Conservation (phyloP, 257 asterid genomes). For the Penstemon davidsonii region DNA sequence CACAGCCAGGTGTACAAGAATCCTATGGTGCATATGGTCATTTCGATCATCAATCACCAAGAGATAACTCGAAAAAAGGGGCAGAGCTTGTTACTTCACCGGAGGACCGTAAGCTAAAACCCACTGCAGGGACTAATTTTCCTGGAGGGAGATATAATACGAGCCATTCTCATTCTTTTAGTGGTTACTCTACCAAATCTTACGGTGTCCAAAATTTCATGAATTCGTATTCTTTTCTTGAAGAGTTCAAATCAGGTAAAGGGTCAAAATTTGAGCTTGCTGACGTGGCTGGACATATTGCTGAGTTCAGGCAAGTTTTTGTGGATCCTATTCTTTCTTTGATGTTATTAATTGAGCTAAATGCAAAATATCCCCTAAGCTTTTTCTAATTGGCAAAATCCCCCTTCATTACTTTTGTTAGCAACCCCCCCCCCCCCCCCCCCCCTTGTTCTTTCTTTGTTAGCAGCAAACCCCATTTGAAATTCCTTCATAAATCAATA, state of each 20-base stretch:
- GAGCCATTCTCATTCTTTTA: slow-evolving; percentile 27
- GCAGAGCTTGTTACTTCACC: slow-evolving; percentile 24
- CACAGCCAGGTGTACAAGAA: slow-evolving; percentile 28
- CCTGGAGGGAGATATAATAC: slow-evolving; percentile 29
- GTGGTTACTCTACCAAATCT: slow-evolving; percentile 22
- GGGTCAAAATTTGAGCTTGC: slow-evolving; percentile 50
- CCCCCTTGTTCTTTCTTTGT: too few species aligned
- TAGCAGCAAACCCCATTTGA: too few species aligned
- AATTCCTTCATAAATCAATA: too few species aligned
- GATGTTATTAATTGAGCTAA: not conserved
- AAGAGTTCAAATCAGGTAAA: slow-evolving; percentile 63
- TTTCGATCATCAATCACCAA: slow-evolving; percentile 34
- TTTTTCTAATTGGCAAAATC: too few species aligned
- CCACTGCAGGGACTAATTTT: slow-evolving; percentile 26
- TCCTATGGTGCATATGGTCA: slow-evolving; percentile 30
- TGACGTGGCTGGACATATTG: slow-evolving; percentile 56
- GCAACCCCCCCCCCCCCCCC: too few species aligned
- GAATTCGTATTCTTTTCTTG: slow-evolving; percentile 46
- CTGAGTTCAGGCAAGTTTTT: slow-evolving; percentile 51
- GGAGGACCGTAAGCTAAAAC: slow-evolving; percentile 21
- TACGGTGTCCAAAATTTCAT: slow-evolving; percentile 26
- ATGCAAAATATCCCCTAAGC: too few species aligned
- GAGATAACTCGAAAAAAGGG: slow-evolving; percentile 26
- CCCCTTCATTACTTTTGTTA: too few species aligned
- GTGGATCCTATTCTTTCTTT: slow-evolving; percentile 9